phyloP scores from a whole-genome alignment of 2,329 filamentous ascomycete species.

The Stenocarpella maydis region DNA sequence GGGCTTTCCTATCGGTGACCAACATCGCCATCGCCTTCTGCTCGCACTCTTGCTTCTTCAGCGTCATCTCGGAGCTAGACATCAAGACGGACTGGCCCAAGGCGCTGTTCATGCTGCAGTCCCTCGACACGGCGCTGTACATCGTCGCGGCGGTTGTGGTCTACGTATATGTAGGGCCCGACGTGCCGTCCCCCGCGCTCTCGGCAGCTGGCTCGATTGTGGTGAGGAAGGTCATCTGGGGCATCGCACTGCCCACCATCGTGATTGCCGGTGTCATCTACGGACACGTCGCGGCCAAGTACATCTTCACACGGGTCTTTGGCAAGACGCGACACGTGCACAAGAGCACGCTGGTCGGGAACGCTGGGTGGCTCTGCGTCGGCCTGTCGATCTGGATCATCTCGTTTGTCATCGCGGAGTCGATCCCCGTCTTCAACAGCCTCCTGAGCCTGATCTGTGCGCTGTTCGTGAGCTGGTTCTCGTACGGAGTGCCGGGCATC shows the following conservation, averaged over 20 bases:
- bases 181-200: conserved; percentile 71
- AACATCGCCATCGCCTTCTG: conserved; percentile 75
- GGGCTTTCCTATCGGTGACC: conserved; percentile 64
- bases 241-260: conserved; percentile 74
- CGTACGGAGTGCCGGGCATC: conserved; percentile 56
- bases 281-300: conserved; percentile 71
- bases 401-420: conserved; percentile 73
- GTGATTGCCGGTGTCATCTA: conserved; percentile 77
- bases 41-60: conserved; percentile 74
- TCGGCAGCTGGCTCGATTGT: conserved; percentile 62
- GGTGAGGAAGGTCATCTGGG: conserved; percentile 72
- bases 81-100: conserved; percentile 56
- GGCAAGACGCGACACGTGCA: conserved; percentile 63
- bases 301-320: conserved; percentile 71
- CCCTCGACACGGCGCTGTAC: conserved; percentile 68
- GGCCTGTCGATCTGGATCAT: conserved; percentile 64
- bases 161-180: conserved; percentile 70
- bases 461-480: conserved; percentile 74
- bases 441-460: conserved; percentile 70
- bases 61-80: conserved; percentile 70
- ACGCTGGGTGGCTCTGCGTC: conserved; percentile 66
- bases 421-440: conserved; percentile 74
- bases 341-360: conserved; percentile 58
- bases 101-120: conserved; percentile 60
- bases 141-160: conserved; percentile 70